Evolutionary conservation across 208 protist species (phyloP), one percentile per base, ranked within the genome.

Genomic region (Naegleria fowleri): DNA sequence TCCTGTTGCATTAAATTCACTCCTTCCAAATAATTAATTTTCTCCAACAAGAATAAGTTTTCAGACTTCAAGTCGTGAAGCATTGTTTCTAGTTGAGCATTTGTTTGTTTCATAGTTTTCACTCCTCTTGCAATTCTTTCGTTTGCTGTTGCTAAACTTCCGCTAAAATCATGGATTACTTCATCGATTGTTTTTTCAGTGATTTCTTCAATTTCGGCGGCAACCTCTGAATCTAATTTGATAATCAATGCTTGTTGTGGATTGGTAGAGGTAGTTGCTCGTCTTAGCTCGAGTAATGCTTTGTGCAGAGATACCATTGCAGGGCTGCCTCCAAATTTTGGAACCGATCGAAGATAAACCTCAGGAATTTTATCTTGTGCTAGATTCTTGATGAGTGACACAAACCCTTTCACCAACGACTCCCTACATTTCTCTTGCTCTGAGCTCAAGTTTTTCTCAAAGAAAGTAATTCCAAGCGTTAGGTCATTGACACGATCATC

Each of bases 21-120:
- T 48, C 83, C n/a, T 58, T 88, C 85, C 19, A 29, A 22, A 0
- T 58, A 5, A 29, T 88, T 38, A n/a, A 88, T 48, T 38, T 15
- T 58, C 36, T 88, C 85, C 39, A 88, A 39, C 9, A 88, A 58
- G n/a, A 88, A 39, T 33, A 88, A 36, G 38, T 58, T 88, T 58
- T 88, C 85, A n/a, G 13, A 43, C 25, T 88, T 88, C 5, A 88
- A 38, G 1, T 88, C 85, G 33, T 40, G 15, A n/a, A 88, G 22
- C 41, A 48, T 58, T 1, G 6, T 36, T 58, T 88, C 85, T 2
- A 88, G 40, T 38, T 88, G 16, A 15, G 51, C 33, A 39, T 58
- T 88, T 9, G n/a, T 58, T 29, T 58, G 9, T 39, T 40, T 39
- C 85, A 58, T 88, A 3, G 16, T 13, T 25, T 88, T 88, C 11